Base-by-base conservation (phyloP, 2,329 filamentous ascomycete species). In the Colletotrichum shisoi region DNA sequence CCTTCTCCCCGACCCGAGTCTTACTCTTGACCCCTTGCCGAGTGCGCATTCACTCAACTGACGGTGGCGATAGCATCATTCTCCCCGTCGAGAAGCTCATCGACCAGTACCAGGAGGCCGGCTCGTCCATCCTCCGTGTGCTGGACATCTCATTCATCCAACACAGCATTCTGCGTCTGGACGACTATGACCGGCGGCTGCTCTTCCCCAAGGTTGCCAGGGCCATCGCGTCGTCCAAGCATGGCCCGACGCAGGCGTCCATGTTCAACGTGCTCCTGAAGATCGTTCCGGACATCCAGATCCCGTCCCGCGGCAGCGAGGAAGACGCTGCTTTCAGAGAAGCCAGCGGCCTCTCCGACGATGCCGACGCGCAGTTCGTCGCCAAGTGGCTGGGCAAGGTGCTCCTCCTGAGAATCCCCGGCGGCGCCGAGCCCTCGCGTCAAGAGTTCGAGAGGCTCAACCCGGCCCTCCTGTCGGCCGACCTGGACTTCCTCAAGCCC, bases 81-180 rank as follows among this genome's bases (percentile, higher is more conserved):
- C 82, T 99, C 6, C 95, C 95, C 0, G 93, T 98, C 13, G 85
- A 87, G n/a, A 87, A 89, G 17, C 83, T 99, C 19, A 78, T 98
- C 62, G 90, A 93, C 72, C 95, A 98, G 76, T 97, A 96, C 83
- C 96, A 96, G 77, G 87, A 68, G 31, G 87, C 87, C 44, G 83
- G 88, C 45, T 90, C 89, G 13, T 82, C 89, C 1, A 83, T 97
- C 44, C 87, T 99, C 70, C 90, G 92, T 70, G 92, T 96, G 75
- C 91, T 97, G 72, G 94, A 98, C 78, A 81, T 98, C 46, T 84
- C 91, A 19, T 97, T 96, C 75, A 91, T 97, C 44, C 92, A 96
- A 74, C 92, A 96, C 75, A 95, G 94, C 48, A 73, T 87, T 34
- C 77, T 80, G 48, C 81, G 84, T 3, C 75, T 86, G 24, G 77